These are phyloP conservation scores for Sarocladium strictum DNA, from an alignment of 2,329 filamentous ascomycete species.

Conservation along the genomic window DNA sequence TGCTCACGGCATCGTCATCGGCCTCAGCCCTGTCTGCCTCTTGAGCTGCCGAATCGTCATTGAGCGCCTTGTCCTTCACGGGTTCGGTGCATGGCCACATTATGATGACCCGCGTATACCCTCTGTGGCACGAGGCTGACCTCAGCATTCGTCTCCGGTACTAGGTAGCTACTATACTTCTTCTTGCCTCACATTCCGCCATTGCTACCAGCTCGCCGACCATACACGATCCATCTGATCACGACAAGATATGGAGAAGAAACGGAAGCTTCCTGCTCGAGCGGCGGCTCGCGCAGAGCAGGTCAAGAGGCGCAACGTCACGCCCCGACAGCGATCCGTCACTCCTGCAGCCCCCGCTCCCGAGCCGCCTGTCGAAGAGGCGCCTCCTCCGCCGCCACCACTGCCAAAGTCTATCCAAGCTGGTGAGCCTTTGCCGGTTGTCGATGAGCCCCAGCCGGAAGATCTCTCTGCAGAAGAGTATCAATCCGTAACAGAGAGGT, in stretches of 20 bases:
- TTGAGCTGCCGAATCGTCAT: neutral
- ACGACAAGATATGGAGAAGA: constrained; percentile 49
- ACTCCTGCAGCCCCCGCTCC: constrained; percentile 38
- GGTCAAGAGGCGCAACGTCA: constrained; percentile 53
- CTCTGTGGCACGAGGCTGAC: constrained; percentile 7
- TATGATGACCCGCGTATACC: constrained; percentile 6
- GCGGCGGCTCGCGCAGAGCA: constrained; percentile 56
- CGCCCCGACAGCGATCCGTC: constrained; percentile 46
- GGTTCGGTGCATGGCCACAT: neutral
- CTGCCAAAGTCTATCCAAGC: constrained; percentile 59
- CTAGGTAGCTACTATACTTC: neutral
- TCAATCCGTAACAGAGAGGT: constrained; percentile 70
- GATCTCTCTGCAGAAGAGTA: constrained; percentile 60
- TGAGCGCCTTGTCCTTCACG: neutral
- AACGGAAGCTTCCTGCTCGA: constrained; percentile 59
- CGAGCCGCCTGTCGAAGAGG: constrained; percentile 21
- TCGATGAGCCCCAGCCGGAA: constrained; percentile 60
- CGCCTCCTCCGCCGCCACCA: constrained; percentile 23
- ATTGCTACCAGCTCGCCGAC: neutral
- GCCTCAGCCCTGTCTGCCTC: neutral
- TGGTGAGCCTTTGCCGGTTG: constrained; percentile 64
- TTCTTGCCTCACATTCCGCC: neutral
- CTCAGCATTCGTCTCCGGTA: constrained; percentile 4
- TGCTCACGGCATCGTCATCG: neutral
- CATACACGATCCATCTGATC: neutral